Evolutionary conservation across 1,139 yeast genomes (phyloP).

Genomic region (Geotrichum cucujoidarum): DNA sequence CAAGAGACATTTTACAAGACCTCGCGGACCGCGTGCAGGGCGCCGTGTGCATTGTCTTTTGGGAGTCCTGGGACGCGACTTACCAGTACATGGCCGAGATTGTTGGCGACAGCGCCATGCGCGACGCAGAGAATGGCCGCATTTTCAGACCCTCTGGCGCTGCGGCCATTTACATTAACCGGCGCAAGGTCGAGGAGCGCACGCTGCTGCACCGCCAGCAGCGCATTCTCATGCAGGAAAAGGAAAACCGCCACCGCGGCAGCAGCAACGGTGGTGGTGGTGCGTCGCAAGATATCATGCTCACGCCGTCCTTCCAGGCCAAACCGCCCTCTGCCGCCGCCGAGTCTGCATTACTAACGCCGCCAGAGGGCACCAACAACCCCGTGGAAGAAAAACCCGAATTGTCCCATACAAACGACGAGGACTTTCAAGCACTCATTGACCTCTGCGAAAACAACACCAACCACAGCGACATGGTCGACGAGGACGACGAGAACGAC

Average conservation of each 20-base stretch:
- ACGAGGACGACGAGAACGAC: constrained; percentile 1
- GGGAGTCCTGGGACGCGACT: constrained; percentile 37
- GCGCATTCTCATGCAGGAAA: constrained; percentile 9
- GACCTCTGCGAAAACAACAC: background rate
- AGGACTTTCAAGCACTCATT: constrained; percentile 5
- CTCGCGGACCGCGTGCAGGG: constrained; percentile 35
- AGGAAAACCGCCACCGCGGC: background rate
- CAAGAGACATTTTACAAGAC: constrained; percentile 30
- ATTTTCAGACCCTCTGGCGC: constrained; percentile 35
- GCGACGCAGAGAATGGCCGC: constrained; percentile 31
- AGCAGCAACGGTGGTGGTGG: background rate
- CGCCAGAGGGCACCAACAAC: background rate
- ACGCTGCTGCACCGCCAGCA: constrained; percentile 7
- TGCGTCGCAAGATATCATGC: background rate
- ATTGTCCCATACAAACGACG: background rate
- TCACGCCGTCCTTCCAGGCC: constrained; percentile 1
- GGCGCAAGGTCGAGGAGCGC: constrained; percentile 24
- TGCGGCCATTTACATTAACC: constrained; percentile 33
- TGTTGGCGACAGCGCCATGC: constrained; percentile 31
- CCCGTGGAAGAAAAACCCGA: background rate
- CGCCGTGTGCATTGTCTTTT: constrained; percentile 35
- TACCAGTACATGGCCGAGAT: constrained; percentile 32
- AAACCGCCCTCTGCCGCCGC: background rate
- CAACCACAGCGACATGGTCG: background rate
- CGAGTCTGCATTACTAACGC: background rate